Conservation (phyloP, 305 asterid genomes). For the Solanum hybrid region DNA sequence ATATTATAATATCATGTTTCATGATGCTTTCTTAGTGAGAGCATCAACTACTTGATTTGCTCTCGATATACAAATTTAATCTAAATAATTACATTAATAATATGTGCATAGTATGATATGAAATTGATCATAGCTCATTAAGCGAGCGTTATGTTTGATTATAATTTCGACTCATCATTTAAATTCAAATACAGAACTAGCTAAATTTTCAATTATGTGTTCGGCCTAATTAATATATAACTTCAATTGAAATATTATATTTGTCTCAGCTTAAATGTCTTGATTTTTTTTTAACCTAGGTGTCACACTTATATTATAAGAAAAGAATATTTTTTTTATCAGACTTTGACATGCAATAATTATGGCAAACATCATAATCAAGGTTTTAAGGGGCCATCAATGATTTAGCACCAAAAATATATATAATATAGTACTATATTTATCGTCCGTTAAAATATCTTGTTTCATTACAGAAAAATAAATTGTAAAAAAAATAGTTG, state of each 20-base stretch:
- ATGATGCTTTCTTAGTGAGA: background rate
- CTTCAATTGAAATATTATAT: background rate
- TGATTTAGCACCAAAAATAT: background rate
- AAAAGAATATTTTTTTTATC: background rate
- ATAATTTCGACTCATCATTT: background rate
- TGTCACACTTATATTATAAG: background rate
- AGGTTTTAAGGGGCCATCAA: background rate
- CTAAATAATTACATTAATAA: too few relatives aligned
- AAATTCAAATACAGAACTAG: background rate
- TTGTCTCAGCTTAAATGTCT: background rate
- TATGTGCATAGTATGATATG: background rate
- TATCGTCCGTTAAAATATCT: background rate
- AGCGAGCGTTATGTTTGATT: background rate
- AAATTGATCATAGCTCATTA: background rate
- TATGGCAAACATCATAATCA: background rate
- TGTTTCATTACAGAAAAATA: background rate
- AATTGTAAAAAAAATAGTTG: background rate
- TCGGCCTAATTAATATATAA: background rate
- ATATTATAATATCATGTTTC: background rate
- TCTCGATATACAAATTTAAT: background rate
- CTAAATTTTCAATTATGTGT: fast-evolving
- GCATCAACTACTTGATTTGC: background rate
- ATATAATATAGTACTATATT: background rate
- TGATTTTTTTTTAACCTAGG: background rate
- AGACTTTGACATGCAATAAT: background rate